Evolutionary conservation across 176 grass and related monocot species (phyloP), one percentile per base, ranked within the genome.

Genomic region (Otatea glauca): DNA sequence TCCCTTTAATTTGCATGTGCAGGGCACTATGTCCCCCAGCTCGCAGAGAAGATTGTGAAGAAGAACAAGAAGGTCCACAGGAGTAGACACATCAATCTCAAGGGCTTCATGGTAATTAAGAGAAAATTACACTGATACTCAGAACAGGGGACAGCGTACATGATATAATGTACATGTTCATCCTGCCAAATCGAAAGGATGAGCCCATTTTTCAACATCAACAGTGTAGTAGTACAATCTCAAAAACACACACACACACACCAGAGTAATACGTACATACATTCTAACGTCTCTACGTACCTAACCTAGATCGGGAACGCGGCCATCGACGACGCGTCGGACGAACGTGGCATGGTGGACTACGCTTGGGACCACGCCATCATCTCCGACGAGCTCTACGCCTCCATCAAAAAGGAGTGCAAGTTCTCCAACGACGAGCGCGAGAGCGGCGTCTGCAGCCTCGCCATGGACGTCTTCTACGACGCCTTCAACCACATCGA

Each of bases 331-430:
- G 9, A 41, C 89, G 20, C 88, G 89, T 88, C 93, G 2, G 96
- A 98, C 75, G 71, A 93, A 77, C 85, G 56, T 9, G 96, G 96
- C 10, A 83, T 98, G 27, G 85, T 75, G 5, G 85, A 98, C 2
- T 98, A 98, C 48, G 96, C 96, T 4, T 98, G 93, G 91, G 69
- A 95, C 69, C 96, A 98, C 80, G 96, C 93, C 5, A 85, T 98
- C 41, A 90, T 95, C 51, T 95, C 96, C 0, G 93, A 98, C 74
- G 80, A 83, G 55, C 20, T 98, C 4, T 95, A 98, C 75, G 9
- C 35, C 11, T 41, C 74, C 54, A 74, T 98, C 27, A 92, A 89
- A 62, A 82, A 5, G 29, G 68, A 87, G 9, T 98, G 96, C 83
- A 90, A 34, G 20, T 98, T 98, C 74, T 4, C 72, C 24, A 89